phyloP scores from a whole-genome alignment of 83 land plant species.

The Thuja plicata region DNA sequence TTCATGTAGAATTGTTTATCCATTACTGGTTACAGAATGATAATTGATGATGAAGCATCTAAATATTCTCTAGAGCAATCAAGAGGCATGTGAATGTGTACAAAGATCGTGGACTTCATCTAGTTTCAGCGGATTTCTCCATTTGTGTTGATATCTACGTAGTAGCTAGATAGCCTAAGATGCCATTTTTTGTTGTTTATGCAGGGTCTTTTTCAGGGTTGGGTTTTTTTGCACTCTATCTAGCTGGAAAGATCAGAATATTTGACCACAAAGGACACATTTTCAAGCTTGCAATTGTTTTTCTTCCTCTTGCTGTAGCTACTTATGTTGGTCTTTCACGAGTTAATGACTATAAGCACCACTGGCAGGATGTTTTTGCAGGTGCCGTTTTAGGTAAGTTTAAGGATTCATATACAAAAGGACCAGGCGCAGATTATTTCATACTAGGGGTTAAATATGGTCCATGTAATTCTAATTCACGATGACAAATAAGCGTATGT shows the following conservation, averaged over 20 bases:
- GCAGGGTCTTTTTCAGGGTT: conserved; percentile 93
- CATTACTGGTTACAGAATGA: neutral
- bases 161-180: neutral
- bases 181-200: neutral
- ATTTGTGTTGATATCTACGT: neutral
- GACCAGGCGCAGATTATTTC: neutral
- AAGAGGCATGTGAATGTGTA: neutral
- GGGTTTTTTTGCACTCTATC: conserved; percentile 73
- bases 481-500: neutral
- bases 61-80: neutral
- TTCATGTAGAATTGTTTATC: neutral
- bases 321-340: conserved; percentile 78
- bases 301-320: conserved; percentile 62
- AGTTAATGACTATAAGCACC: conserved; percentile 93
- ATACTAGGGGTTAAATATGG: neutral
- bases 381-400: conserved; percentile 79
- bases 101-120: neutral
- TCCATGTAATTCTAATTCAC: neutral
- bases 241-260: conserved; percentile 74
- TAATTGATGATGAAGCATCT: conserved; percentile 4
- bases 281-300: conserved; percentile 68
- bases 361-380: conserved; percentile 93
- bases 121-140: neutral
- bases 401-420: conserved; percentile 3
- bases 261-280: conserved; percentile 81